Conservation (phyloP, 805 yeast species). For the Ascoidea rubescens region DNA sequence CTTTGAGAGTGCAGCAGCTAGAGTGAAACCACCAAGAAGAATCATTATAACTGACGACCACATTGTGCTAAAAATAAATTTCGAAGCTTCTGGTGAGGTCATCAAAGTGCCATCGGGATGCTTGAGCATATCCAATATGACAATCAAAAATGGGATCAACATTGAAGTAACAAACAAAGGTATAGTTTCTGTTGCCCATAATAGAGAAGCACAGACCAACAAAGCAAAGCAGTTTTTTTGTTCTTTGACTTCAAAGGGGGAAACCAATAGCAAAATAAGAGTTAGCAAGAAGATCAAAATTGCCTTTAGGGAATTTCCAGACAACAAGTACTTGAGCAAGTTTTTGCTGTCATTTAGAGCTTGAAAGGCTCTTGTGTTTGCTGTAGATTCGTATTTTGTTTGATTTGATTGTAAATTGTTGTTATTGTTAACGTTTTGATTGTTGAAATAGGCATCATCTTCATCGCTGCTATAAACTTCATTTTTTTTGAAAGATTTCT, state of each 20-base stretch:
- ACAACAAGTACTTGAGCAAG: no score
- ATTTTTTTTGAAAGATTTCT: conserved; percentile 12
- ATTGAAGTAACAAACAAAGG: conserved; percentile 86
- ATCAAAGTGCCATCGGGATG: conserved; percentile 34
- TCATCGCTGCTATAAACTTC: conserved; percentile 10
- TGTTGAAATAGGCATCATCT: conserved; percentile 5
- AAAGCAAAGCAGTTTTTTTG: conserved; percentile 78
- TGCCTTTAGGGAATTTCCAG: conserved; percentile 25
- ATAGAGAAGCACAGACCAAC: conserved; percentile 62
- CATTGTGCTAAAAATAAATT: conserved; percentile 73
- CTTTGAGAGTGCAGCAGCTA: conserved; percentile 90
- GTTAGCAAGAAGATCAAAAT: conserved; percentile 35
- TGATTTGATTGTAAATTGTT: no score
- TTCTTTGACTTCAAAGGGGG: conserved; percentile 41
- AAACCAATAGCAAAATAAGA: conserved; percentile 24
- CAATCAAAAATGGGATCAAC: conserved; percentile 69
- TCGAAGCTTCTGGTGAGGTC: conserved; percentile 50
- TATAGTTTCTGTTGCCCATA: conserved; percentile 94
- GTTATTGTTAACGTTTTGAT: conserved; percentile 4
- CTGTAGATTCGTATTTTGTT: not conserved
- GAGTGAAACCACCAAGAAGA: conserved; percentile 82
- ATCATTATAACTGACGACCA: conserved; percentile 92
- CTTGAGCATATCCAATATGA: conserved; percentile 53
- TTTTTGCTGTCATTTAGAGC: no score
- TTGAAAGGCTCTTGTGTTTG: no score